Evolutionary conservation across 1,139 yeast species (phyloP).

Genomic region (Sugiyamaella pinicola): DNA sequence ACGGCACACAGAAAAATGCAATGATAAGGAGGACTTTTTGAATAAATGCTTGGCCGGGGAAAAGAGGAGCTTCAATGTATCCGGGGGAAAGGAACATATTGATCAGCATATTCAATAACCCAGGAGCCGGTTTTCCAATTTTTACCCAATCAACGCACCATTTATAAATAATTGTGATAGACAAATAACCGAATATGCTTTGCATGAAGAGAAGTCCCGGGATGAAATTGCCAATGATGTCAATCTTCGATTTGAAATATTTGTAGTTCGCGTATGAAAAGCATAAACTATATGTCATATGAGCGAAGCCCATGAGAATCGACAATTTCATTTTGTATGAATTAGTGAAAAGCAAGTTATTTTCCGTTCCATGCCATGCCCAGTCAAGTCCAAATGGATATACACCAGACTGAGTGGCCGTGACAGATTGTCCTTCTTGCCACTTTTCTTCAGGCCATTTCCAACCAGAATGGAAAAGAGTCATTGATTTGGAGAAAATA

Average conservation of each 20-base stretch:
- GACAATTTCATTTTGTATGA: constrained; percentile 97
- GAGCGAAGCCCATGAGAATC: constrained; percentile 89
- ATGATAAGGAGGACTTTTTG: constrained; percentile 72
- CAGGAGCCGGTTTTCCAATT: constrained; percentile 79
- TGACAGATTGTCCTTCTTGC: constrained; percentile 61
- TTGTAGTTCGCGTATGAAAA: constrained; percentile 83
- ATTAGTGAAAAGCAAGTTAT: constrained; percentile 83
- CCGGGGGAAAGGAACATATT: constrained; percentile 97
- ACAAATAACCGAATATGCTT: constrained; percentile 89
- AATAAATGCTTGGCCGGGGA: constrained; percentile 78
- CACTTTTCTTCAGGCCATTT: constrained; percentile 73
- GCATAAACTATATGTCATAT: constrained; percentile 87
- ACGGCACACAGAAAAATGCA: constrained; percentile 90
- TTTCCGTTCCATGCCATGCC: constrained; percentile 98
- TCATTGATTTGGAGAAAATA: constrained; percentile 86
- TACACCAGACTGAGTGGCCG: constrained; percentile 66
- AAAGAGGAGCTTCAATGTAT: constrained; percentile 74
- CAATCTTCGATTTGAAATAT: constrained; percentile 74
- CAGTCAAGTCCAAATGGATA: constrained; percentile 88
- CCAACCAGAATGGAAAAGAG: constrained; percentile 88
- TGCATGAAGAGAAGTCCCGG: constrained; percentile 96
- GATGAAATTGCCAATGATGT: constrained; percentile 86
- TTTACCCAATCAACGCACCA: constrained; percentile 94
- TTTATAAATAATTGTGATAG: constrained; percentile 83
- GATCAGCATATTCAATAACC: constrained; percentile 88